These are phyloP conservation scores for Hypoxylon sp. DNA, from an alignment of 2,329 filamentous ascomycete species.

Conservation along the genomic window DNA sequence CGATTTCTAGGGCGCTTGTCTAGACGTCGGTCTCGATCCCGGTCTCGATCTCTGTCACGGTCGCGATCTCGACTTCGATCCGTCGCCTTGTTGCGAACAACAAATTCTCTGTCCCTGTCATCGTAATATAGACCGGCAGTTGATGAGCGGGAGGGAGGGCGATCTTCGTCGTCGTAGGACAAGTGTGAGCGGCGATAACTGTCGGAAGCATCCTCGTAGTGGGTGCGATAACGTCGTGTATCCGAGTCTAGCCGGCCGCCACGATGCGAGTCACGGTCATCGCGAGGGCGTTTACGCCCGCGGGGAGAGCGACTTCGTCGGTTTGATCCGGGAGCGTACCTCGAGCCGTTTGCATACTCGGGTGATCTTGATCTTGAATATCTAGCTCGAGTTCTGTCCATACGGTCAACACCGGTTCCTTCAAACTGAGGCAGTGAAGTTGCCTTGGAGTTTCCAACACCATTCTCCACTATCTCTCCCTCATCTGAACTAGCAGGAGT, in stretches of 20 bases:
- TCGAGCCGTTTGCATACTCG: slow-evolving; percentile 51
- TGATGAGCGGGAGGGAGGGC: slow-evolving; percentile 54
- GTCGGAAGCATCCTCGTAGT: slow-evolving; percentile 66
- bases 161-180: slow-evolving; percentile 67
- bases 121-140: slow-evolving; percentile 54
- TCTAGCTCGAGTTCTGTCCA: slow-evolving; percentile 78
- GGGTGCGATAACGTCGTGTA: slow-evolving; percentile 66
- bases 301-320: slow-evolving; percentile 67
- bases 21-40: slow-evolving; percentile 51
- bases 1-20: slow-evolving; percentile 64
- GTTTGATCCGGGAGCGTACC: slow-evolving; percentile 55
- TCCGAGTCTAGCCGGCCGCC: slow-evolving; percentile 58
- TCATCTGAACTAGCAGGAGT: slow-evolving; percentile 75
- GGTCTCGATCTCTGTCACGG: slow-evolving; percentile 43
- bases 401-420: slow-evolving; percentile 90
- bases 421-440: slow-evolving; percentile 80
- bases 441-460: slow-evolving; percentile 77
- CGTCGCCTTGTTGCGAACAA: slow-evolving; percentile 41
- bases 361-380: slow-evolving; percentile 64
- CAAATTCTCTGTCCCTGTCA: slow-evolving; percentile 58
- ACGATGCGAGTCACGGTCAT: slow-evolving; percentile 64
- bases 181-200: slow-evolving; percentile 57
- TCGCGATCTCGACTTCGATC: slow-evolving; percentile 48
- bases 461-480: slow-evolving; percentile 84
- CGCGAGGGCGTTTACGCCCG: slow-evolving; percentile 72